A percentile compares a stretch with the other conserved stretches of the same genome.
phyloP scores from a whole-genome alignment of 2,329 filamentous ascomycete species.

The Aspergillus quadricinctus region DNA sequence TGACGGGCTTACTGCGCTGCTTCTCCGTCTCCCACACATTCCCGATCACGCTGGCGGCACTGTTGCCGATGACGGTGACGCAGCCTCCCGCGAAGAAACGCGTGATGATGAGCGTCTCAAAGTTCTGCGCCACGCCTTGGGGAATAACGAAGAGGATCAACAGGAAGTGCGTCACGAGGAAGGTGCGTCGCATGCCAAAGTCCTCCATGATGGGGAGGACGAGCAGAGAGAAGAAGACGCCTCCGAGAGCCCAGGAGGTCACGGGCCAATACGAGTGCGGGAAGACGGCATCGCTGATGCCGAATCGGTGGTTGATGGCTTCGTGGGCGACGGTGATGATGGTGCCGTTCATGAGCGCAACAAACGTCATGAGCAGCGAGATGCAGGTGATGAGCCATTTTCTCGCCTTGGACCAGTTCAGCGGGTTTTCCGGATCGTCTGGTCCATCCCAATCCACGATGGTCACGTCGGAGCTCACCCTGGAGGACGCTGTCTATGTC shows the following conservation, averaged over 20 bases:
- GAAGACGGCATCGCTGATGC: slow-evolving; percentile 26
- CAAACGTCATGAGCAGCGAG: slow-evolving; percentile 28
- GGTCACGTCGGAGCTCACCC: slow-evolving; percentile 9
- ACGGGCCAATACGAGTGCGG: slow-evolving; percentile 32
- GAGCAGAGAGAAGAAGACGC: slow-evolving; percentile 23
- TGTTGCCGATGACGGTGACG: slow-evolving; percentile 38
- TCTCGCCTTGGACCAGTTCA: slow-evolving; percentile 32
- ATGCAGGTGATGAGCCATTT: slow-evolving; percentile 35
- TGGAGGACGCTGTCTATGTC: not conserved
- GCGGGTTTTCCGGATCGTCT: slow-evolving; percentile 33
- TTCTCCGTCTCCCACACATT: slow-evolving; percentile 32
- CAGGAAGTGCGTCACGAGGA: slow-evolving; percentile 33
- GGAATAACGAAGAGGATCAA: slow-evolving; percentile 43
- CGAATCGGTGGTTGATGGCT: slow-evolving; percentile 32
- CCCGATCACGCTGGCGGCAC: slow-evolving; percentile 23
- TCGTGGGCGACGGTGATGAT: slow-evolving; percentile 36
- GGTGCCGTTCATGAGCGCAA: slow-evolving; percentile 34
- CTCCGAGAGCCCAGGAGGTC: slow-evolving; percentile 30
- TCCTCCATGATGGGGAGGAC: slow-evolving; percentile 35
- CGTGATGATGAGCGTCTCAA: slow-evolving; percentile 42
- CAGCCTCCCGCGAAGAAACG: slow-evolving; percentile 44
- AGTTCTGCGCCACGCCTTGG: slow-evolving; percentile 42
- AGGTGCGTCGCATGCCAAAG: slow-evolving; percentile 40
- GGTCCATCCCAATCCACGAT: slow-evolving; percentile 27
- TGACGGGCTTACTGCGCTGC: slow-evolving; percentile 34